Base-by-base conservation (phyloP, 179 eudicot genomes). In the Spergularia azorica region DNA sequence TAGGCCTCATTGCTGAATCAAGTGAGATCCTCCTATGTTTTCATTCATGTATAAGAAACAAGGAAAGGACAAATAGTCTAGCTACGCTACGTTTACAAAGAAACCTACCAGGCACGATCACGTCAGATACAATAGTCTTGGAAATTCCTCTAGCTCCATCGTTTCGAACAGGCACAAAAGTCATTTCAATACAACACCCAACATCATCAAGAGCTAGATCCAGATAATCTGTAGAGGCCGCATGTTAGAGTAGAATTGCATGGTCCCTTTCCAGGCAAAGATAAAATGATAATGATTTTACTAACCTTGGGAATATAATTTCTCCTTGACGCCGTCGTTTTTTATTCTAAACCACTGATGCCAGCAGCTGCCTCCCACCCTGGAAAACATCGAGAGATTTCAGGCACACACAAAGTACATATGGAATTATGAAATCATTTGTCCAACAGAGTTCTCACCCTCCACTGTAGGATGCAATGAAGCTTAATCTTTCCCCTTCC, bases 281-380 rank as follows among this genome's bases (percentile, higher is more conserved):
- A 12, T 9, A 38, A 54, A 36, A 11, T 20, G 15, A 6, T n/a
- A 50, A 4, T 13, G 5, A 9, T 59, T 6, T 12, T 67, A 43
- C 87, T 80, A 78, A 93, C 99, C 97, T 68, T 80, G 80, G 78
- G 80, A 84, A 85, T 71, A 82, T 67, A 95, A 76, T 81, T 82
- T 93, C 76, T 90, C 90, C 85, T 79, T 91, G 68, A 72, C 38
- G 55, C 92, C 97, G 85, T 83, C 78, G 26, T 58, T 79, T 79
- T 82, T 88, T 55, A 90, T 84, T 88, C 97, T 88, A 79, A 88
- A 90, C 99, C 99, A 95, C 77, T 95, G 94, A 75, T 62, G 83
- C 51, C 83, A 74, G 83, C 99, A 95, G 67, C 87, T 86, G 67
- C 99, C 99, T 79, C 86, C 89, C 75, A 72, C 83, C 90, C 99